Evolutionary conservation across 2,329 filamentous ascomycete genomes (phyloP), one percentile per base, ranked within the genome.

Genomic region (Colletotrichum gigasporum): DNA sequence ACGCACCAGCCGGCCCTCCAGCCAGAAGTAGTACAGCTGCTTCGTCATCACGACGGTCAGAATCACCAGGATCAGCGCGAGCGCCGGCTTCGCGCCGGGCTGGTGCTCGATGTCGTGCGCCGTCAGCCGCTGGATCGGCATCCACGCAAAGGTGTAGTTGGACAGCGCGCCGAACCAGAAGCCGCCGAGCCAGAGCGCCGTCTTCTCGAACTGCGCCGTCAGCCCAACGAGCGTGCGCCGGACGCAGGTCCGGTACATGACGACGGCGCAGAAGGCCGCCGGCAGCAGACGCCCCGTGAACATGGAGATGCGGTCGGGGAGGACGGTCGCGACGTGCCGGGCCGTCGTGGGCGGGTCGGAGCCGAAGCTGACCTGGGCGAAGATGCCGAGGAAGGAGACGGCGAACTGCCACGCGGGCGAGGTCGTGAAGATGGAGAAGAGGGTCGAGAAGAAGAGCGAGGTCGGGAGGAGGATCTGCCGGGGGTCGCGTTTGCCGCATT

Each of bases 91-190:
- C 1, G 95, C 96, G 10, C 96, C 95, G 0, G 96, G 95, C 73
- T 98, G 94, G 69, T 94, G 90, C 52, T 91, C 81, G 47, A 99
- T 87, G 73, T 99, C 96, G 74, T 96, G 93, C 0, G 90, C 89
- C 4, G 92, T 98, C 12, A 99, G 84, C 2, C 96, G 90, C 76
- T 94, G 89, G 68, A 99, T 96, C 0, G 96, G 96, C 67, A 99
- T 97, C 78, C 92, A 91, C 71, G 93, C 92, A 71, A 99, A 93
- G 0, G 96, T 98, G 78, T 97, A 96, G 78, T 98, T 98, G 72
- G 95, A 95, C 69, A 99, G 79, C 1, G 93, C 90, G 16, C 94
- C 96, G 42, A 97, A 88, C 91, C 96, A 98, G 73, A 91, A 94
- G 7, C 89, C 90, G 1, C 94, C 94, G 1, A 98, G 83, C 91